These are phyloP conservation scores for Salpingoeca rosetta DNA, from an alignment of 78 protist species.

Conservation along the genomic window DNA sequence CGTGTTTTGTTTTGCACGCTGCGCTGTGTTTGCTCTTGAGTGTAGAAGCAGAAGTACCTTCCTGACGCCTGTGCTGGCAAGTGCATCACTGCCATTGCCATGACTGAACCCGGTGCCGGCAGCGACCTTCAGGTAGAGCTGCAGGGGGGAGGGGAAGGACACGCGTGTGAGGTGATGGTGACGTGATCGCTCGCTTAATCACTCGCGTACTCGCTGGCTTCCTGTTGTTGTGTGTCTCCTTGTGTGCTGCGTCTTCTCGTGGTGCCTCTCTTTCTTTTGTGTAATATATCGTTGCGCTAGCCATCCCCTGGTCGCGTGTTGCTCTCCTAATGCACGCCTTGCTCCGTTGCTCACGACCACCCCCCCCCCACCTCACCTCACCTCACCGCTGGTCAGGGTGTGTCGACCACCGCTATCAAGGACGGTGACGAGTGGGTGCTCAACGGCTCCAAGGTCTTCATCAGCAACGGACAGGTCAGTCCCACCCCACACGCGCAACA, in stretches of 20 bases:
- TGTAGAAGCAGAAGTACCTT: not conserved
- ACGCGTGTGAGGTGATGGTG: too few relatives aligned
- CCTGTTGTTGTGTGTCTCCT: too few relatives aligned
- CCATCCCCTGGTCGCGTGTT: too few relatives aligned
- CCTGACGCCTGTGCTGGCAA: constrained; percentile 20
- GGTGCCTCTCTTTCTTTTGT: too few relatives aligned
- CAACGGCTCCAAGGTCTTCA: constrained; percentile 22
- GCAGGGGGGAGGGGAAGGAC: too few relatives aligned
- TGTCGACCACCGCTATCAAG: not conserved
- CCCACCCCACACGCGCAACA: too few relatives aligned
- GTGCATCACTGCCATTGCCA: constrained; percentile 23
- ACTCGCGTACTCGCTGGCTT: not conserved
- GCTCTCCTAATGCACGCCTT: not conserved
- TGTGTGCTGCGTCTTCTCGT: too few relatives aligned
- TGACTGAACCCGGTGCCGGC: constrained; percentile 24
- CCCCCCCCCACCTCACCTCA: too few relatives aligned
- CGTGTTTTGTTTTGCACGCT: too few relatives aligned
- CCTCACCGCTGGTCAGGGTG: not conserved
- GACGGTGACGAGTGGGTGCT: constrained; percentile 3
- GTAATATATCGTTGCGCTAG: too few relatives aligned
- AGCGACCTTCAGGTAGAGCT: not conserved
- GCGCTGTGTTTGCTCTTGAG: too few relatives aligned
- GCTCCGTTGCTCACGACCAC: not conserved
- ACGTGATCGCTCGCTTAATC: too few relatives aligned
- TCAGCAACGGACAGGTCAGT: constrained; percentile 31